Evolutionary conservation across 2,329 filamentous ascomycete species (phyloP).

Genomic region (Fusarium gaditjirri): DNA sequence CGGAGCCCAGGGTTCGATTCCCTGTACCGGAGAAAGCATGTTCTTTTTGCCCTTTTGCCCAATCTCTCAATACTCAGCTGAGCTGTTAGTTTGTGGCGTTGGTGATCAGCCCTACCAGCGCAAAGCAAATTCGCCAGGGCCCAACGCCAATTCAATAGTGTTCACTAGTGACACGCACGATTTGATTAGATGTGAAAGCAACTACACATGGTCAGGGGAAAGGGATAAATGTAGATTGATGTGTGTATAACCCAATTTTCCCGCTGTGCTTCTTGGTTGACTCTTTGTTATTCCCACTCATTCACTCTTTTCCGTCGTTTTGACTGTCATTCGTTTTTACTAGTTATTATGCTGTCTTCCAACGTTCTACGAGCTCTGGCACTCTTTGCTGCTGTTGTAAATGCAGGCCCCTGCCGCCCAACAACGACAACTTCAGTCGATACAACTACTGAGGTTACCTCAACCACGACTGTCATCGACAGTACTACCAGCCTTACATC

Average conservation of each 20-base stretch:
- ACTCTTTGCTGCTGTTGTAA: neutral
- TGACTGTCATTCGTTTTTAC: neutral
- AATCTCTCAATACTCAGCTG: rapidly evolving
- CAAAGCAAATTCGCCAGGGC: neutral
- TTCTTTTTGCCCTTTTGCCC: neutral
- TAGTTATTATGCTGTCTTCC: neutral
- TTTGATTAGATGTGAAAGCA: neutral
- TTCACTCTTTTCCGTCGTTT: neutral
- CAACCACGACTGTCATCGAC: neutral
- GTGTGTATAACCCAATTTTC: neutral
- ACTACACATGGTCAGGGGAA: neutral
- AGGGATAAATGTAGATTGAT: neutral
- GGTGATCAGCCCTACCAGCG: neutral
- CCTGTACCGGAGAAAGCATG: neutral
- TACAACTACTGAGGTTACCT: neutral
- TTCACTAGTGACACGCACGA: neutral
- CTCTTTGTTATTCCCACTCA: neutral
- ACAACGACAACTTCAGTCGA: neutral
- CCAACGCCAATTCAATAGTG: neutral
- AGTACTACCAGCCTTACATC: neutral
- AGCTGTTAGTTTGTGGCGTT: neutral
- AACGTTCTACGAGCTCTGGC: neutral
- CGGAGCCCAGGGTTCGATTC: slow-evolving; percentile 8
- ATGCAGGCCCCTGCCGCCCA: neutral
- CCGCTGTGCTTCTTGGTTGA: neutral